Evolutionary conservation across 1,139 yeast species (phyloP).

Genomic region (Taphrina pruni): DNA sequence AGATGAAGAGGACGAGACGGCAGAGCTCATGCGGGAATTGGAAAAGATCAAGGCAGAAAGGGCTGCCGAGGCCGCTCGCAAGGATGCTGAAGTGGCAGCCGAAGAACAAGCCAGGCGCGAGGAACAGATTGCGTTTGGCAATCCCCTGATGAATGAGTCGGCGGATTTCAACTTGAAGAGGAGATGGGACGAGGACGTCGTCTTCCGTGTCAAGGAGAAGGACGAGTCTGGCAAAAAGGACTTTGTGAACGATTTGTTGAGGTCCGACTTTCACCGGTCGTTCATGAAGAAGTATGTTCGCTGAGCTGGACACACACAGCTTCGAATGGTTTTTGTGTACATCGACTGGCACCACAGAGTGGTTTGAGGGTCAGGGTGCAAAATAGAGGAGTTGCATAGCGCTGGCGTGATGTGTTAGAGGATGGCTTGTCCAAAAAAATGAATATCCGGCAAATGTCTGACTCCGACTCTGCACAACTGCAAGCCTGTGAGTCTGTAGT

Average conservation of each 20-base stretch:
- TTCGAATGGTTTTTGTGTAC: no score
- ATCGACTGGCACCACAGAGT: no score
- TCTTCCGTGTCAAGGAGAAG: constrained; percentile 56
- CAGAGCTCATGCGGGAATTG: constrained; percentile 60
- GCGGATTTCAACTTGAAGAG: constrained; percentile 52
- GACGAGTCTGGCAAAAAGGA: constrained; percentile 48
- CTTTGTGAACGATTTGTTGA: constrained; percentile 70
- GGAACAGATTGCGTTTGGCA: constrained; percentile 53
- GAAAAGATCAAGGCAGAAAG: constrained; percentile 60
- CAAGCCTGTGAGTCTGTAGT: no score
- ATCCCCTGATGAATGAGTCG: constrained; percentile 56
- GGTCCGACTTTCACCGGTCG: constrained; percentile 72
- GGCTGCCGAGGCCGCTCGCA: constrained; percentile 51
- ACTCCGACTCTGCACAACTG: no score
- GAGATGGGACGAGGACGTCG: constrained; percentile 57
- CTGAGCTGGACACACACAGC: background rate
- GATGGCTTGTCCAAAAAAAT: no score
- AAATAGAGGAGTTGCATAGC: background rate
- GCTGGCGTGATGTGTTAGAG: background rate
- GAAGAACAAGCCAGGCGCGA: constrained; percentile 53
- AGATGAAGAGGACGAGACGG: constrained; percentile 52
- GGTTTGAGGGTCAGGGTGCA: no score
- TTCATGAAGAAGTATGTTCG: constrained; percentile 69
- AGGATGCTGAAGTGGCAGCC: constrained; percentile 51
- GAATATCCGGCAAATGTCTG: no score